Percentiles rank a stretch among this genome's conserved stretches.
Evolutionary conservation across 2,329 filamentous ascomycete genomes (phyloP).

Genomic region (Aspergillus sp.): DNA sequence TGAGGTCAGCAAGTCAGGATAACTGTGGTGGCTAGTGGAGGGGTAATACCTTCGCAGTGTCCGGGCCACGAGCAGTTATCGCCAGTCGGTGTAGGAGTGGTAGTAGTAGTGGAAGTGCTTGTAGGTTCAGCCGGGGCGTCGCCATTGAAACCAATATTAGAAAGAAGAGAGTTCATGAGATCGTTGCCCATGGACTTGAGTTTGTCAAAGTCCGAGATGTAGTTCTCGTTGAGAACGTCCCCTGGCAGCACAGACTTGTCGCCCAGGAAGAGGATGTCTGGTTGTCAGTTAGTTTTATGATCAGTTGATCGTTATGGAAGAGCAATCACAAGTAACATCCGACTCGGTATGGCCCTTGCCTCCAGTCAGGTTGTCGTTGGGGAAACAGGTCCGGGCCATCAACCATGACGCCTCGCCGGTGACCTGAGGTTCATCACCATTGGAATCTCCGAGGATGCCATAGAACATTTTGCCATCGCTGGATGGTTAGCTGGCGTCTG

Average conservation of each 20-base stretch:
- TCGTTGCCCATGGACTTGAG: conserved; percentile 29
- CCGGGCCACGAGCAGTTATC: conserved; percentile 18
- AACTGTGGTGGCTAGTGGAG: background rate
- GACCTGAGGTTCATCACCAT: conserved; percentile 28
- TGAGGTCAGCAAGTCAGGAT: background rate
- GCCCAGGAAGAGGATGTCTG: conserved; percentile 35
- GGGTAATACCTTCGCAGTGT: conserved; percentile 21
- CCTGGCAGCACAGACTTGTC: conserved; percentile 24
- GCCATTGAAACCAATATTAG: conserved; percentile 18
- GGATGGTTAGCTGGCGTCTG: background rate
- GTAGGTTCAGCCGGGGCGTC: background rate
- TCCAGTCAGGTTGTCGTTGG: conserved; percentile 27
- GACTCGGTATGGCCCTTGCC: conserved; percentile 23
- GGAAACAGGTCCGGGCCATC: conserved; percentile 36
- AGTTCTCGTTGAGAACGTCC: conserved; percentile 25
- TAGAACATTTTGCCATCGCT: conserved; percentile 35
- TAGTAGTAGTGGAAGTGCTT: background rate
- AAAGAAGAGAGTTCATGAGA: conserved; percentile 22
- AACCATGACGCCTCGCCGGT: conserved; percentile 36
- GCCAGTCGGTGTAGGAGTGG: conserved; percentile 1
- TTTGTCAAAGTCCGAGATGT: conserved; percentile 28
- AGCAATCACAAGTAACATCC: conserved; percentile 31
- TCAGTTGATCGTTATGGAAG: background rate
- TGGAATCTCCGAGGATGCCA: conserved; percentile 32
- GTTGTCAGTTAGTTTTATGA: background rate